Evolutionary conservation across 805 yeast species (phyloP), one percentile per base, ranked within the genome.

Genomic region (Teunomyces panamensis): DNA sequence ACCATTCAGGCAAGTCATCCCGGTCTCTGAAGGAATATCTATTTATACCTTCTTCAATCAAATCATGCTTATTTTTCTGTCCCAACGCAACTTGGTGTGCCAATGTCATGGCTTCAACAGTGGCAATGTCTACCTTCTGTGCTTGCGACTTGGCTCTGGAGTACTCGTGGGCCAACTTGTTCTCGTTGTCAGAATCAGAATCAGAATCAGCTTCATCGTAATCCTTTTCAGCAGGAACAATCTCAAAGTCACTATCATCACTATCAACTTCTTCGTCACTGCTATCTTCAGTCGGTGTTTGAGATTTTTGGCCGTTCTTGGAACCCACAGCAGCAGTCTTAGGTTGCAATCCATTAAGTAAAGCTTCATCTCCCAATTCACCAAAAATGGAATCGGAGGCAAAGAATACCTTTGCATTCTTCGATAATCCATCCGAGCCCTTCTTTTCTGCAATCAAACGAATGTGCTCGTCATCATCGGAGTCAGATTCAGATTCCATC

Each of bases 1-100:
- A 94, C 99, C 99, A 94, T n/a, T 83, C 90, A 1, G 99, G 99
- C 46, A 94, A 74, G 10, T 90, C 89, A 27, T 91, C 97, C 39
- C 73, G 76, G 59, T 94, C 98, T 57, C 97, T 80, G 78, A 94
- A 92, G 2, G 98, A 83, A 56, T 89, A 88, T 66, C 89, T 84
- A 67, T 92, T 89, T 68, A 87, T 88, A 35, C 97, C 97, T 59
- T 94, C 97, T 59, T 90, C 89, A n/a, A 89, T 73, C 48, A 92
- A 73, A 60, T 90, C 96, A 57, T 88, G 85, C 63, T 85, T 90
- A 43, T 84, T 81, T 73, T 77, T 87, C 59, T 89, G 90, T 8
- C 97, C 97, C 24, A 89, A 67, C 0, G 98, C 99, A 34, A 94
- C 76, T 67, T 94, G 90, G 63, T 94, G 99, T 0, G 99, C 99